These are phyloP conservation scores for Simplicillium aogashimaense DNA, from an alignment of 2,329 filamentous ascomycete genomes.

Conservation along the genomic window DNA sequence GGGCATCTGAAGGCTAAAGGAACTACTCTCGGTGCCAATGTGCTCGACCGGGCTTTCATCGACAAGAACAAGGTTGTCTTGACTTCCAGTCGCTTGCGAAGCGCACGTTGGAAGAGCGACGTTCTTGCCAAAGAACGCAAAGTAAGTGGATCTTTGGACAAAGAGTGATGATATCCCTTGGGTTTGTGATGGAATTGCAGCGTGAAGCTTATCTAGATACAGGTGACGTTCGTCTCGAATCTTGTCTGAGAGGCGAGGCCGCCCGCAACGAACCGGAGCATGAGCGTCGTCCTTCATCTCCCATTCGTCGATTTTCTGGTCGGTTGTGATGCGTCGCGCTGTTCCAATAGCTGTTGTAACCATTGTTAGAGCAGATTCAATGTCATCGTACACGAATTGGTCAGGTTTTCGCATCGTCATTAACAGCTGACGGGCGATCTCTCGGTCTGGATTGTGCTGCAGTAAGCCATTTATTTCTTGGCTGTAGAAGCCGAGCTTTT, in stretches of 20 bases:
- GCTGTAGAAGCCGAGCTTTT: constrained; percentile 5
- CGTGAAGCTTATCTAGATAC: constrained; percentile 3
- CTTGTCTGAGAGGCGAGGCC: not conserved
- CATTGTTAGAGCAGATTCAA: not conserved
- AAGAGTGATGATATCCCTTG: not conserved
- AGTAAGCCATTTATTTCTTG: constrained; percentile 6
- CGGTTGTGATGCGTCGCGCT: not conserved
- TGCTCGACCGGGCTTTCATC: too few relatives aligned
- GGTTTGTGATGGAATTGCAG: not conserved
- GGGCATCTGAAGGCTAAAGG: too few relatives aligned
- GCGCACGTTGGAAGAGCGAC: too few relatives aligned
- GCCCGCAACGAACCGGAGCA: not conserved
- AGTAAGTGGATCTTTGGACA: constrained; percentile 1
- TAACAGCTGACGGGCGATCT: constrained; percentile 4
- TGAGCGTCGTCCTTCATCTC: not conserved
- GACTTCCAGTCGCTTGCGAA: too few relatives aligned
- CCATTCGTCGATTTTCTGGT: not conserved
- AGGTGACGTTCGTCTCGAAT: constrained; percentile 1
- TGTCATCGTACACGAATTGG: constrained; percentile 1
- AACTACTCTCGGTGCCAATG: too few relatives aligned
- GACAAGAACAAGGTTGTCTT: too few relatives aligned
- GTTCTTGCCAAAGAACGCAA: constrained; percentile 1
- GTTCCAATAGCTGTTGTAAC: not conserved
- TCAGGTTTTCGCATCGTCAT: constrained; percentile 3
- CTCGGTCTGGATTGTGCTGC: constrained; percentile 3